Base-by-base conservation (phyloP, 2,329 filamentous ascomycete genomes). In the Fusarium tjaetaba region DNA sequence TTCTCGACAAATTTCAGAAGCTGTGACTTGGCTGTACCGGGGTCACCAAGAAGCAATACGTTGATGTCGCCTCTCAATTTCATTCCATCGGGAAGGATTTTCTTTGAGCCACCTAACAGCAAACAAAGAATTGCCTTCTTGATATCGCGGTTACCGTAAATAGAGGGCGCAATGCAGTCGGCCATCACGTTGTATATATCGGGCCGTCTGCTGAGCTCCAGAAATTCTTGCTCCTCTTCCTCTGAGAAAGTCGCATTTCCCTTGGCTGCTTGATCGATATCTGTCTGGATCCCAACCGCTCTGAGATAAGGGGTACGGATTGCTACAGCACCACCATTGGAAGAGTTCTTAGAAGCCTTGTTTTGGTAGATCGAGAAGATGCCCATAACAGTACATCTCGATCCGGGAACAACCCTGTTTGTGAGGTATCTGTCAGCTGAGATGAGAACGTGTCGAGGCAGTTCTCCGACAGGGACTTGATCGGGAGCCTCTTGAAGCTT, bases 281-380 rank as follows among this genome's bases (percentile, higher is more conserved):
- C 96, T 16, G 93, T 95, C 74, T 95, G 93, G 67, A 99, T 96
- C 9, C 96, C 96, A 5, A 98, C 94, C 2, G 96, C 95, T 72
- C 96, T 90, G 18, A 99, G 87, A 79, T 99, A 99, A 1, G 96
- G 96, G 53, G 97, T 98, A 74, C 96, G 90, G 77, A 99, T 98
- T 14, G 96, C 96, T 7, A 98, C 95, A 4, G 96, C 96, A 4
- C 92, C 92, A 59, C 91, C 92, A 4, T 88, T 90, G 24, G 88
- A 89, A 9, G 90, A 90, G 76, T 92, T 93, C 82, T 95, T 97
- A 46, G 90, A 92, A 45, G 92, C 93, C 82, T 98, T 98, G 77
- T 92, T 93, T 82, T 98, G 94, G 82, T 98, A 99, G 79, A 98
- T 98, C 36, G 96, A 98, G 85, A 98, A 99, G 39, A 99, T 94